phyloP scores from a whole-genome alignment of 352 stramenopile genomes.

The Pythium biforme region DNA sequence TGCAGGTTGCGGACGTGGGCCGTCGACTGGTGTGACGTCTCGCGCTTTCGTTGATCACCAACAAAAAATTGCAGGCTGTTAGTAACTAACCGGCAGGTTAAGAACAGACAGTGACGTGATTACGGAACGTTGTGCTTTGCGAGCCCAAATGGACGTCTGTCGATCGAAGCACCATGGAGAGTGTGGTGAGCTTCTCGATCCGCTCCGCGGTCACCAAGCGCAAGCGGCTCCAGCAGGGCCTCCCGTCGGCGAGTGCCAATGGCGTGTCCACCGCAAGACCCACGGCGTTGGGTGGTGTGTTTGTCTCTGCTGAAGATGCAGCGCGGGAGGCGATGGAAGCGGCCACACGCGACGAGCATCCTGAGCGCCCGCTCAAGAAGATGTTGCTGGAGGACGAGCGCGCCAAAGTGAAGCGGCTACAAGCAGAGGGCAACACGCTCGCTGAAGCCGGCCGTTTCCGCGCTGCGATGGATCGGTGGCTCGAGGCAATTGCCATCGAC shows the following conservation, averaged over 20 bases:
- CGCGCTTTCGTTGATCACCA: constrained; percentile 23
- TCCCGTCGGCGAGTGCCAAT: neutral
- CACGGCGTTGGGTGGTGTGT: neutral
- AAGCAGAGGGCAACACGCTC: constrained; percentile 76
- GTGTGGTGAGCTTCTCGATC: constrained; percentile 13
- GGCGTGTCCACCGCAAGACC: no score
- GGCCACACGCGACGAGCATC: neutral
- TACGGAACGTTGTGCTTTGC: no score
- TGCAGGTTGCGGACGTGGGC: no score
- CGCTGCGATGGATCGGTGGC: constrained; percentile 65
- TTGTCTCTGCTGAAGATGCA: constrained; percentile 12
- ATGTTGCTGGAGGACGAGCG: constrained; percentile 53
- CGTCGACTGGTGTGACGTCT: constrained; percentile 1
- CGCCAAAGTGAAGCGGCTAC: constrained; percentile 58
- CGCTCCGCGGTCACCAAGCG: constrained; percentile 21
- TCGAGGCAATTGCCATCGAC: constrained; percentile 53
- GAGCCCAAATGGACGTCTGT: no score
- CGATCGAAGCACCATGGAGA: neutral
- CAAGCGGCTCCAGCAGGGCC: constrained; percentile 8
- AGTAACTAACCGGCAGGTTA: constrained; percentile 2
- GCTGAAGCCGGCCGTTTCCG: constrained; percentile 62
- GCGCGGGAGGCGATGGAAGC: neutral
- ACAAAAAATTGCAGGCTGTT: constrained; percentile 21
- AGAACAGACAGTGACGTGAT: neutral
- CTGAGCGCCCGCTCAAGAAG: constrained; percentile 15